Evolutionary conservation across 2,329 filamentous ascomycete species (phyloP).

Genomic region (Epichloe festucae): DNA sequence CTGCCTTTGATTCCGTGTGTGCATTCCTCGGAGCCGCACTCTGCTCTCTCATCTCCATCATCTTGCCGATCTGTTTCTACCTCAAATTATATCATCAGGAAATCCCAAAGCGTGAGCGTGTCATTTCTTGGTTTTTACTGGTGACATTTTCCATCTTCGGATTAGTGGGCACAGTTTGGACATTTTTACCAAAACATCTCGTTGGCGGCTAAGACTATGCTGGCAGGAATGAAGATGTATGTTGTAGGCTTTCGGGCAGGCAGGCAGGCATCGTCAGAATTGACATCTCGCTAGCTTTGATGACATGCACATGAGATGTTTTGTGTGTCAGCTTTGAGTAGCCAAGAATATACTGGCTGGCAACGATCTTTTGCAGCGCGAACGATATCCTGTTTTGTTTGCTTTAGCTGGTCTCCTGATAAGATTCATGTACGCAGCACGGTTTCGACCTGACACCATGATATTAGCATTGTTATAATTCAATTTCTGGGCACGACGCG

Average conservation of each 20-base stretch:
- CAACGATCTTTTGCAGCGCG: neutral
- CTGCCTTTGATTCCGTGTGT: constrained; percentile 82
- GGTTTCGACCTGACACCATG: too few relatives aligned
- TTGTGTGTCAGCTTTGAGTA: too few relatives aligned
- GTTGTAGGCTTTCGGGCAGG: too few relatives aligned
- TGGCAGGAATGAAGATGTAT: too few relatives aligned
- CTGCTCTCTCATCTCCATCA: constrained; percentile 89
- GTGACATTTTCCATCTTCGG: constrained; percentile 57
- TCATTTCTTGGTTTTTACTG: constrained; percentile 57
- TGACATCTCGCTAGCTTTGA: too few relatives aligned
- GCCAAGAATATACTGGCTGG: neutral
- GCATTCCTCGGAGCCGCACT: constrained; percentile 78
- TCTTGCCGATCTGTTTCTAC: constrained; percentile 78
- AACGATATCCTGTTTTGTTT: too few relatives aligned
- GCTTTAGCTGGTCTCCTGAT: too few relatives aligned
- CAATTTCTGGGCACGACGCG: too few relatives aligned
- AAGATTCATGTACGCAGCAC: too few relatives aligned
- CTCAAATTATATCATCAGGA: constrained; percentile 75
- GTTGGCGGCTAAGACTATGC: constrained; percentile 34
- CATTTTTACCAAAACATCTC: constrained; percentile 68
- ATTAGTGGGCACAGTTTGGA: constrained; percentile 69
- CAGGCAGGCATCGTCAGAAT: too few relatives aligned
- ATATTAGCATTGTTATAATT: too few relatives aligned
- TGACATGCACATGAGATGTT: too few relatives aligned
- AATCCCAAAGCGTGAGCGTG: constrained; percentile 48